Evolutionary conservation across 352 stramenopile species (phyloP), one percentile per base, ranked within the genome.

Genomic region (Vaucheria bursata): DNA sequence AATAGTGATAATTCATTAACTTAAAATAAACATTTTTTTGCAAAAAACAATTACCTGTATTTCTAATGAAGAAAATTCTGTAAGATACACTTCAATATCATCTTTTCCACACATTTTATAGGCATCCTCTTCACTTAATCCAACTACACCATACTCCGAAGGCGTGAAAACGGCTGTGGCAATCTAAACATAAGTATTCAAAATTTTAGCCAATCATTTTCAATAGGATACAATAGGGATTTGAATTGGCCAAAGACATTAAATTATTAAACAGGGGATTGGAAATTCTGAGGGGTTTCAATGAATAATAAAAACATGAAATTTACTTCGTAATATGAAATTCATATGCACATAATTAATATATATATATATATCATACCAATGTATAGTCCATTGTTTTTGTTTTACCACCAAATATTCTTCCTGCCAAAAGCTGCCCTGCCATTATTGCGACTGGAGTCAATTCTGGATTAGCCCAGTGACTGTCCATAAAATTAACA

Each of bases 381-480:
- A 79, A 31, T 29, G 45, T 65, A 53, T 86, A 88, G 78, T 88
- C 79, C 78, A 88, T 85, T 31, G 81, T 87, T 85, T 85, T 53
- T 31, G 12, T 81, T n/a, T 73, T 59, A 50, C 88, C 88, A 78
- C 89, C 90, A 85, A 94, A 97, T 45, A 97, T 78, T 37, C 92
- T 90, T 6, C 88, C 84, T n/a, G 92, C 88, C 49, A 97, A 86
- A 64, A 95, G 77, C 36, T 87, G 87, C 35, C 78, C 78, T 7
- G 74, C 73, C 64, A 98, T 91, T 77, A 99, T 98, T 1, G 96
- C 96, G 40, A 98, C 95, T 1, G 95, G 96, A 6, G 96, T 99
- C 40, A 99, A 89, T 86, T 99, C 96, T 1, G 73, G 79, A 50
- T 84, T 84, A 7, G 74, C 78, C 78, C 78, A 84, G 74, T 96